Percentiles rank a stretch among this genome's conserved stretches.
phyloP scores from a whole-genome alignment of 306 rosid genomes.

The Dalbergia oliveri region DNA sequence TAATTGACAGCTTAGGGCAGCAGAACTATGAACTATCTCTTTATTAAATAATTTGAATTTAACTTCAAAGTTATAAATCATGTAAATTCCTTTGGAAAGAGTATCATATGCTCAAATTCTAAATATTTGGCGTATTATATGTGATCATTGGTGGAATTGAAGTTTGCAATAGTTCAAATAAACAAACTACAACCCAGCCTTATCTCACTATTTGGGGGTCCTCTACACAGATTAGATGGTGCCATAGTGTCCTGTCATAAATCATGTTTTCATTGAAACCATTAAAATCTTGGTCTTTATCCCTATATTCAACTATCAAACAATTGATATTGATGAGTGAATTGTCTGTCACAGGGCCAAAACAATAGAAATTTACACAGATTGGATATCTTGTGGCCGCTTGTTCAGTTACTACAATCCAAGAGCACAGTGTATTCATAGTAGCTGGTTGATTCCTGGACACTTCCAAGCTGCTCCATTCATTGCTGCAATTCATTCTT shows the following conservation, averaged over 20 bases:
- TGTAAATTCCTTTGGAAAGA: neutral
- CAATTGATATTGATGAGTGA: slow-evolving; percentile 28
- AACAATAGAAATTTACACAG: slow-evolving; percentile 84
- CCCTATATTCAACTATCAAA: neutral
- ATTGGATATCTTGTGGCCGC: slow-evolving; percentile 94
- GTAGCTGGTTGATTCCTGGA: slow-evolving; percentile 43
- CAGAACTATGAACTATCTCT: neutral
- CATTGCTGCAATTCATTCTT: slow-evolving; percentile 44
- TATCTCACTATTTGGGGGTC: too few species aligned
- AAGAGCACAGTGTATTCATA: slow-evolving; percentile 55
- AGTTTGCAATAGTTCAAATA: neutral
- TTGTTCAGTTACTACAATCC: slow-evolving; percentile 91
- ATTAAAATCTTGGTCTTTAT: neutral
- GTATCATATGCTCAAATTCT: neutral
- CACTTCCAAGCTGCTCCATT: slow-evolving; percentile 51
- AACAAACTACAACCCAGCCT: too few species aligned
- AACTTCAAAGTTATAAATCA: neutral
- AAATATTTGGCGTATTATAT: neutral
- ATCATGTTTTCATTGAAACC: too few species aligned
- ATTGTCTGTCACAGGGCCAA: slow-evolving; percentile 71
- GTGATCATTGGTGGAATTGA: neutral
- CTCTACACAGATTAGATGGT: too few species aligned
- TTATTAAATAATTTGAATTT: neutral
- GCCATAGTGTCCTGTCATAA: too few species aligned
- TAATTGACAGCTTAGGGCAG: neutral